These are phyloP conservation scores for Oryza australiensis DNA, from an alignment of 176 grass and related monocot genomes.

Conservation along the genomic window DNA sequence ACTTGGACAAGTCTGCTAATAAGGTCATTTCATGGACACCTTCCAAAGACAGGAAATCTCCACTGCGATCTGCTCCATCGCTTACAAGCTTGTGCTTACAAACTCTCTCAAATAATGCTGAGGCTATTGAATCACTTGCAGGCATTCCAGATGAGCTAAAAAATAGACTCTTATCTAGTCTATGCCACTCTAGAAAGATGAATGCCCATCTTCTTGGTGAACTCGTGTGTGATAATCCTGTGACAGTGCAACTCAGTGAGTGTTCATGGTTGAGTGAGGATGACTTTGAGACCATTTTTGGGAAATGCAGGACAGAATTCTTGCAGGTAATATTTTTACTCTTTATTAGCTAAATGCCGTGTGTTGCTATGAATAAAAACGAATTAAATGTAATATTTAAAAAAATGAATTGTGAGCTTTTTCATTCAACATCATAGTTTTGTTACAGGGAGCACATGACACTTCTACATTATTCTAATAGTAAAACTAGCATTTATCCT, in stretches of 20 bases:
- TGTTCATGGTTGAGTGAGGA: constrained; percentile 86
- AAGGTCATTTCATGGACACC: constrained; percentile 63
- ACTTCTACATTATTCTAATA: neutral
- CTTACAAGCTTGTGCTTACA: constrained; percentile 63
- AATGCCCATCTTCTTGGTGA: constrained; percentile 60
- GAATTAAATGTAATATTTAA: neutral
- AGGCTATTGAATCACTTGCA: constrained; percentile 84
- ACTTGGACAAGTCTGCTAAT: constrained; percentile 22
- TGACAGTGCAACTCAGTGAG: constrained; percentile 59
- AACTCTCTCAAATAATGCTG: constrained; percentile 56
- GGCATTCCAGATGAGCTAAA: constrained; percentile 74
- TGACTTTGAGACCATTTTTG: constrained; percentile 68
- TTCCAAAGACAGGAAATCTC: constrained; percentile 46
- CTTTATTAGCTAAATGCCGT: neutral
- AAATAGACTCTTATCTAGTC: constrained; percentile 49
- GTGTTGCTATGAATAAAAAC: neutral
- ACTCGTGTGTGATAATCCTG: constrained; percentile 51
- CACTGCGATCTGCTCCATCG: constrained; percentile 31
- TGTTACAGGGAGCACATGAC: neutral
- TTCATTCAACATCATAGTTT: neutral
- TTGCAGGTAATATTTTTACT: constrained; percentile 58
- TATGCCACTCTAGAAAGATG: constrained; percentile 86
- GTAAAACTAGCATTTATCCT: neutral
- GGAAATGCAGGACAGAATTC: constrained; percentile 43
- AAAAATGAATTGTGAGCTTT: neutral